Evolutionary conservation across 164 flowering plant genomes (phyloP).

Genomic region (Umbilicus rupestris): DNA sequence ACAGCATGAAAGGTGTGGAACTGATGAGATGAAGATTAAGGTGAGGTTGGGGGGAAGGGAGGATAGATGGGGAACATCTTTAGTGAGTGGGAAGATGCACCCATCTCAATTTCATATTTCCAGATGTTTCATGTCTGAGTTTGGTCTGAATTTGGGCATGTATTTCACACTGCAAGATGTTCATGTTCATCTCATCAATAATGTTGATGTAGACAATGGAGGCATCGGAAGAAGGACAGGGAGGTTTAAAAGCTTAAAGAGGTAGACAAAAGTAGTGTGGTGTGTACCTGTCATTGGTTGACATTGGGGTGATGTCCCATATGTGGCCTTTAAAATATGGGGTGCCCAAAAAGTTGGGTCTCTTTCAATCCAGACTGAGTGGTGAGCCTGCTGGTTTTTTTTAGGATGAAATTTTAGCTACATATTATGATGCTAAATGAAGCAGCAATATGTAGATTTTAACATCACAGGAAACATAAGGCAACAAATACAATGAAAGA

Average conservation of each 20-base stretch:
- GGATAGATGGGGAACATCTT: not conserved
- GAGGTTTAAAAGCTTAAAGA: not conserved
- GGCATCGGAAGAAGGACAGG: not conserved
- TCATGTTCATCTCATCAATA: not conserved
- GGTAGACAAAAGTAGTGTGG: not conserved
- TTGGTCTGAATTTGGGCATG: slow-evolving; percentile 1
- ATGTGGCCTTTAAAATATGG: not conserved
- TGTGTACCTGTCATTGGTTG: not conserved
- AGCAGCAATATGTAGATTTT: no score
- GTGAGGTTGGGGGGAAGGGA: not conserved
- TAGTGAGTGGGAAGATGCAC: slow-evolving; percentile 2
- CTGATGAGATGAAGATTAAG: not conserved
- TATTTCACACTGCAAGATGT: slow-evolving; percentile 1
- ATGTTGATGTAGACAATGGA: not conserved
- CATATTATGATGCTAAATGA: no score
- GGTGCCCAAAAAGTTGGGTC: not conserved
- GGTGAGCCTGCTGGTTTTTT: not conserved
- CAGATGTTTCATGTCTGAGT: not conserved
- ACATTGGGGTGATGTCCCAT: not conserved
- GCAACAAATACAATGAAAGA: not conserved
- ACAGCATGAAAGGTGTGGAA: not conserved
- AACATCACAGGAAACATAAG: not conserved
- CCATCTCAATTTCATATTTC: not conserved
- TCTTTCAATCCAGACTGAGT: not conserved
- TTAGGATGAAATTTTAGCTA: not conserved